These are phyloP conservation scores for Diaporthe citri DNA, from an alignment of 2,329 filamentous ascomycete species.

Conservation along the genomic window DNA sequence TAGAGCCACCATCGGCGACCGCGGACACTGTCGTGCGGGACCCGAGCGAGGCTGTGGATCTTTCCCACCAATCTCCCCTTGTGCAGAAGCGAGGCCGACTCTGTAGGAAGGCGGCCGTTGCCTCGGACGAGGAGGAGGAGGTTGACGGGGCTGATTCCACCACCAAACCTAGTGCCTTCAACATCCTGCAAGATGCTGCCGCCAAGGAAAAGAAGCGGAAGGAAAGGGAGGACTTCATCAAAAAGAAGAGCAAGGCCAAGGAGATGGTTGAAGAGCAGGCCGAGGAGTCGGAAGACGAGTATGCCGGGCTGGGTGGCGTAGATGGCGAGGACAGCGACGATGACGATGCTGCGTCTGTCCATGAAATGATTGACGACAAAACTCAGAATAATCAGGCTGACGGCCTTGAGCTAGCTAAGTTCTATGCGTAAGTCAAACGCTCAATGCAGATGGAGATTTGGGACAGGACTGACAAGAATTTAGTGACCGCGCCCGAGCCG, in stretches of 20 bases:
- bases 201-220: slow-evolving; percentile 64
- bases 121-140: slow-evolving; percentile 41
- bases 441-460: slow-evolving; percentile 35
- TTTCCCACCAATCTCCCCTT: slow-evolving; percentile 73
- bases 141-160: slow-evolving; percentile 54
- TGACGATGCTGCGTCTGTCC: slow-evolving; percentile 77
- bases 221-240: slow-evolving; percentile 74
- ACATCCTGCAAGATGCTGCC: slow-evolving; percentile 76
- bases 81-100: slow-evolving; percentile 71
- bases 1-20: slow-evolving; percentile 75
- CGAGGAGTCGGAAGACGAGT: slow-evolving; percentile 98
- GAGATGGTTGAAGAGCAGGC: slow-evolving; percentile 93
- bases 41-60: slow-evolving; percentile 47
- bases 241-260: slow-evolving; percentile 88
- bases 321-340: slow-evolving; percentile 89
- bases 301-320: slow-evolving; percentile 89
- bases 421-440: slow-evolving; percentile 81
- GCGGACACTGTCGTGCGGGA: slow-evolving; percentile 74
- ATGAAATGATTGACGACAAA: slow-evolving; percentile 92
- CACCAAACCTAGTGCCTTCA: slow-evolving; percentile 67
- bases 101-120: slow-evolving; percentile 55
- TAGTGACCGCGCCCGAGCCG: slow-evolving; percentile 82
- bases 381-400: slow-evolving; percentile 81
- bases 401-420: slow-evolving; percentile 84
- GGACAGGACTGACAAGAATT: slow-evolving; percentile 34